Percentiles rank a stretch among this genome's conserved stretches.
Evolutionary conservation across 2,329 filamentous ascomycete species (phyloP).

Genomic region (Trichophyton mentagrophytes): DNA sequence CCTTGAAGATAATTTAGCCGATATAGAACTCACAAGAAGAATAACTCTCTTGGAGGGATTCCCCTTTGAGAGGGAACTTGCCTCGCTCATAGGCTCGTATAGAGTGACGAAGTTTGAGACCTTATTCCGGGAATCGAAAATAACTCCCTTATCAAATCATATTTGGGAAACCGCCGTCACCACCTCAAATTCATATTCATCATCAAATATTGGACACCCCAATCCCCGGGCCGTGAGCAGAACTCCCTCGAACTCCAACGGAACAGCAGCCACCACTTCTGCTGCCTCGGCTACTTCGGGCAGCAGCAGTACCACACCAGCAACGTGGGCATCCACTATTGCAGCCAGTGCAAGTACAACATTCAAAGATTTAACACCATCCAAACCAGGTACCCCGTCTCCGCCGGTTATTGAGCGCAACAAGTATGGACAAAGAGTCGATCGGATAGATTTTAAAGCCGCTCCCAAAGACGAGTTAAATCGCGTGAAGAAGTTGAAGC

Average conservation of each 20-base stretch:
- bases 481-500: constrained; percentile 48
- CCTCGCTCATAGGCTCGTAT: constrained; percentile 36
- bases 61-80: constrained; percentile 43
- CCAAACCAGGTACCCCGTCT: constrained; percentile 23
- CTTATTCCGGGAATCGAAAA: constrained; percentile 43
- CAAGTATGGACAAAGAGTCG: constrained; percentile 47
- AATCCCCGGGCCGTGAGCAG: constrained; percentile 11
- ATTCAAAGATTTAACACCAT: constrained; percentile 26
- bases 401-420: constrained; percentile 42
- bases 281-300: background rate
- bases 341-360: constrained; percentile 27
- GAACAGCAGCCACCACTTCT: constrained; percentile 12
- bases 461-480: constrained; percentile 45
- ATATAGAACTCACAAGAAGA: constrained; percentile 33
- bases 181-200: background rate
- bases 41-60: constrained; percentile 46
- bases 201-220: background rate
- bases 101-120: constrained; percentile 38
- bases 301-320: constrained; percentile 10
- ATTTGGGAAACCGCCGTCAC: background rate
- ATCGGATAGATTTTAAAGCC: constrained; percentile 38
- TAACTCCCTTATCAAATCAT: constrained; percentile 14
- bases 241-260: constrained; percentile 23
- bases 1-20: constrained; percentile 38
- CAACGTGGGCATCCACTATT: constrained; percentile 26